phyloP scores from a whole-genome alignment of 495 filamentous ascomycete species.

The Hypoxylon trugodes region DNA sequence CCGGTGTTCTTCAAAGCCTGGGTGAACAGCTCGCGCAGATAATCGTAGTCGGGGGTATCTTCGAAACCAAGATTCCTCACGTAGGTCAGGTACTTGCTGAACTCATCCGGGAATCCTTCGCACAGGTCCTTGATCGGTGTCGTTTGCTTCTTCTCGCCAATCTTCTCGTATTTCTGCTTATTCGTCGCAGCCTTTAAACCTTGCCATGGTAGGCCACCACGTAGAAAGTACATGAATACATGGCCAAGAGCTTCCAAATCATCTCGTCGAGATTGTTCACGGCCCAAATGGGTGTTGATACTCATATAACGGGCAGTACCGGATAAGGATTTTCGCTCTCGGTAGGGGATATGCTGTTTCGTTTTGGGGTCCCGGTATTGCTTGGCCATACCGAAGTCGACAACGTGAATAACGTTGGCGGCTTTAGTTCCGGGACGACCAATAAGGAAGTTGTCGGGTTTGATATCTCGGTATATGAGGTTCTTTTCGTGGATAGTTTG shows the following conservation, averaged over 20 bases:
- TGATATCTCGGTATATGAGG: constrained; percentile 98
- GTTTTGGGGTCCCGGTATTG: constrained; percentile 99
- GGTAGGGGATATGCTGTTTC: constrained; percentile 98
- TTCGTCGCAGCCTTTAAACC: constrained; percentile 98
- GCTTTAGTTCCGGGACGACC: constrained; percentile 91
- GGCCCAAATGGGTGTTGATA: constrained; percentile 98
- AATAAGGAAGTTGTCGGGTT: constrained; percentile 99
- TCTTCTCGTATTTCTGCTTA: constrained; percentile 99
- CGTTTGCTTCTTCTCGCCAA: constrained; percentile 99
- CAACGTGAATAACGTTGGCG: constrained; percentile 97
- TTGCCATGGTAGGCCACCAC: constrained; percentile 97
- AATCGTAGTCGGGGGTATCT: constrained; percentile 98
- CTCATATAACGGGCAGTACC: constrained; percentile 99
- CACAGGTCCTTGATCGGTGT: constrained; percentile 97
- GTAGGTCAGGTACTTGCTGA: constrained; percentile 96
- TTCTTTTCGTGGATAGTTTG: constrained; percentile 99
- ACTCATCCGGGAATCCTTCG: constrained; percentile 96
- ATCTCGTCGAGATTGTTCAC: constrained; percentile 95
- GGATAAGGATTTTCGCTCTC: constrained; percentile 96
- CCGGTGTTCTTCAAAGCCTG: constrained; percentile 94
- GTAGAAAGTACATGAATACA: constrained; percentile 99
- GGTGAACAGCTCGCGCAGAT: constrained; percentile 94
- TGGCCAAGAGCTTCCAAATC: constrained; percentile 96
- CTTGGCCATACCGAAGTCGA: constrained; percentile 99
- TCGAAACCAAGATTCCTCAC: constrained; percentile 98